Base-by-base conservation (phyloP, 1,284 basidiomycete genomes). In the Marasmius sp. region DNA sequence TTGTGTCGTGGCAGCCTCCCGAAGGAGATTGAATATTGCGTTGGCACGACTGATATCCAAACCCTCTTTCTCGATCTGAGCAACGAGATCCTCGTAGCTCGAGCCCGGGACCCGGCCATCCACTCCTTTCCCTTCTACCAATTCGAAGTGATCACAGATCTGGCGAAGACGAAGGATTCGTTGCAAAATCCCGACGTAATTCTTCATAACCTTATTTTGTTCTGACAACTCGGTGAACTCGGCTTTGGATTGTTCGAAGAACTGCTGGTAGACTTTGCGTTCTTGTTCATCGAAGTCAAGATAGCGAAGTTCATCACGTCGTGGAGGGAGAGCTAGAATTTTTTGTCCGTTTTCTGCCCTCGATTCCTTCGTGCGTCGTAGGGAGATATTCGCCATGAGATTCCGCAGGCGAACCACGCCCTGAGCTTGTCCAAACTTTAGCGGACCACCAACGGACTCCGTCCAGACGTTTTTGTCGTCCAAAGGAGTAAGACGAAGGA, bases 121-220 rank as follows among this genome's bases (percentile, higher is more conserved):
- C 50, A 83, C 76, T 60, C 84, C 84, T 66, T 94, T 94, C 65
- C 88, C 88, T 71, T 92, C 84, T 1, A 98, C 93, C 39, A 99
- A 84, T 68, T 96, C 94, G 67, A 89, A 93, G 76, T 99, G 96
- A 72, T 98, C 94, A 78, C 97, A 99, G 57, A 98, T 98, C 79
- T 99, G 95, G 45, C 97, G 91, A 43, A 99, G 84, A 9, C 94
- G 92, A 58, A 98, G 80, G 61, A 98, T 92, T 80, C 97, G 96
- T 78, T 98, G 96, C 66, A 99, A 77, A 68, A 99, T 97, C 58
- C 95, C 95, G 62, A 97, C 97, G 70, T 98, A 98, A 73, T 98
- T 98, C 85, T 96, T 96, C 88, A 94, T 94, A 56, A 97, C 89
- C 73, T 96, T 93, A 68, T 93, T 92, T 73, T 92, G 92, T 74